phyloP scores from a whole-genome alignment of 306 rosid genomes.

The Luffa aegyptiaca region DNA sequence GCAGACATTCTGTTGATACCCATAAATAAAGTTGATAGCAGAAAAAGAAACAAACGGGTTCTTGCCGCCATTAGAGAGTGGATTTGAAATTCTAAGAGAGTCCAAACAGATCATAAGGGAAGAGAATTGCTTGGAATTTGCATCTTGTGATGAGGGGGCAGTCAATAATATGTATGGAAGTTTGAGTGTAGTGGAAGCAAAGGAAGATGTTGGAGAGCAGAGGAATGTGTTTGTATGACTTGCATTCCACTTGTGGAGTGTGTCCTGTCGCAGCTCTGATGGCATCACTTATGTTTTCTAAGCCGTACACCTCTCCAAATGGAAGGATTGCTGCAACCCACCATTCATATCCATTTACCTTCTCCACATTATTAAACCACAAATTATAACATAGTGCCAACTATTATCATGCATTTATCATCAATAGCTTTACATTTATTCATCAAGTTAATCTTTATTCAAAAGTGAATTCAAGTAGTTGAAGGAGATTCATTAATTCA shows the following conservation, averaged over 20 bases:
- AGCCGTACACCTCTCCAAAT: constrained; percentile 12
- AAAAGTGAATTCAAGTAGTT: background rate
- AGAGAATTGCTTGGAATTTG: background rate
- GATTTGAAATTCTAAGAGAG: background rate
- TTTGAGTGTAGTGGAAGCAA: constrained; percentile 9
- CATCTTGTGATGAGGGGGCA: constrained; percentile 14
- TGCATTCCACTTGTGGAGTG: constrained; percentile 11
- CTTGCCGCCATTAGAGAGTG: background rate
- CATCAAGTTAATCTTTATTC: too few species aligned
- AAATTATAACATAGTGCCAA: background rate
- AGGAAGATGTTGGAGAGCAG: constrained; percentile 16
- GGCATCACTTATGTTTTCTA: constrained; percentile 3
- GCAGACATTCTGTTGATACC: background rate
- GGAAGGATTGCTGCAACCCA: constrained; percentile 11
- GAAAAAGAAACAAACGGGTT: background rate
- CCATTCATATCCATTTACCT: background rate
- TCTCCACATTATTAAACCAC: background rate
- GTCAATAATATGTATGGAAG: constrained; percentile 7
- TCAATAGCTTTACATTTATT: too few species aligned
- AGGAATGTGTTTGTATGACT: constrained; percentile 10
- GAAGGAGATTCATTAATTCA: background rate
- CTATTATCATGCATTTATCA: too few species aligned
- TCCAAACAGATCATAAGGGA: constrained; percentile 8
- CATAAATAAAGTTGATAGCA: background rate
- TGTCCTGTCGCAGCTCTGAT: constrained; percentile 13